Conservation (phyloP, 202 grass and related monocot genomes). For the Panicum hallii region DNA sequence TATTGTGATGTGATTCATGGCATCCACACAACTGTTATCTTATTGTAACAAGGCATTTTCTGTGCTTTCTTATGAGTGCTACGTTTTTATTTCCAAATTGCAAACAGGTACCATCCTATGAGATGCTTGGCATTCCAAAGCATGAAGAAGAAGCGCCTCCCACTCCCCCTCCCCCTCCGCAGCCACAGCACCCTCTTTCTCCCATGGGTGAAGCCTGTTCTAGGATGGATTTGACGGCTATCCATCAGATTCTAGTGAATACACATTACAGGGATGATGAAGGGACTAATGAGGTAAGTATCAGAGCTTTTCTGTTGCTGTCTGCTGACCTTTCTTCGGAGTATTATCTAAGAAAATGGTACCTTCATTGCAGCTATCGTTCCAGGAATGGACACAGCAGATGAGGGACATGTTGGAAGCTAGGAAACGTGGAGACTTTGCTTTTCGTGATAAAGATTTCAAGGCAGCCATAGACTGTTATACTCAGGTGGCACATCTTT, state of each 20-base stretch:
- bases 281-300: constrained; percentile 85
- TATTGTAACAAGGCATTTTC: background rate
- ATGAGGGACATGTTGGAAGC: constrained; percentile 98
- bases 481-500: constrained; percentile 64
- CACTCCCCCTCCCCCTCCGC: constrained; percentile 32
- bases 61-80: background rate
- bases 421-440: constrained; percentile 87
- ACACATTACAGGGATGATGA: constrained; percentile 90
- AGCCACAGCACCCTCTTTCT: constrained; percentile 72
- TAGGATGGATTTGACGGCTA: constrained; percentile 93
- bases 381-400: constrained; percentile 99
- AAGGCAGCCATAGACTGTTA: constrained; percentile 85
- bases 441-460: constrained; percentile 98
- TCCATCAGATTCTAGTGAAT: constrained; percentile 89
- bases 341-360: background rate
- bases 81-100: constrained; percentile 23
- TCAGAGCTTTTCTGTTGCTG: background rate
- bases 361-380: constrained; percentile 72
- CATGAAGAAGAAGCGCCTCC: constrained; percentile 63
- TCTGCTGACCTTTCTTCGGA: background rate
- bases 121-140: constrained; percentile 87
- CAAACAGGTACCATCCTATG: constrained; percentile 77
- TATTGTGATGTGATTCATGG: background rate
- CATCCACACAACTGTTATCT: background rate
- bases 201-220: constrained; percentile 97